These are phyloP conservation scores for Sarcodon aspratus DNA, from an alignment of 768 basidiomycete species.

Conservation along the genomic window DNA sequence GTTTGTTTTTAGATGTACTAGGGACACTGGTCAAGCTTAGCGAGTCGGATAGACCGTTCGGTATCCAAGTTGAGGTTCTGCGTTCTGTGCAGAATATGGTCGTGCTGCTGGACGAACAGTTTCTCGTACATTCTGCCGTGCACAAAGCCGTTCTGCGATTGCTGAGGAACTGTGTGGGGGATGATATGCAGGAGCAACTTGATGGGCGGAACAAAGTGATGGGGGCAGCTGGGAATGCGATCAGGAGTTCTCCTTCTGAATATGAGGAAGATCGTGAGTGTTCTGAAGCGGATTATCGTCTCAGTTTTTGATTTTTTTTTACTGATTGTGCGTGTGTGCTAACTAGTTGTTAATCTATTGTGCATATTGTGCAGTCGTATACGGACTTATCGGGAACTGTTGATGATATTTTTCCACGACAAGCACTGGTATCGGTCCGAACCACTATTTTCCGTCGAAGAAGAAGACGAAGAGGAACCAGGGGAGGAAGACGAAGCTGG, in stretches of 20 bases:
- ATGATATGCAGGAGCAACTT: constrained; percentile 79
- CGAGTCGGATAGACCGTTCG: constrained; percentile 74
- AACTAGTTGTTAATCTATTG: constrained; percentile 80
- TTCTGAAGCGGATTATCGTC: constrained; percentile 3
- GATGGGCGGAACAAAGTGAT: constrained; percentile 67
- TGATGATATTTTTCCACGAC: constrained; percentile 97
- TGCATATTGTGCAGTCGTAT: constrained; percentile 92
- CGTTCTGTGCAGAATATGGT: constrained; percentile 85
- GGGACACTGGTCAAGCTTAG: constrained; percentile 78
- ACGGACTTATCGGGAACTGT: constrained; percentile 74
- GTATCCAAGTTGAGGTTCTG: constrained; percentile 87
- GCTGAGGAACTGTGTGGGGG: constrained; percentile 82
- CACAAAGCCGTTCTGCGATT: constrained; percentile 82
- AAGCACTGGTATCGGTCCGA: constrained; percentile 80
- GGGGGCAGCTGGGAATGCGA: constrained; percentile 73
- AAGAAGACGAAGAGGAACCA: constrained; percentile 57
- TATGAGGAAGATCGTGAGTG: constrained; percentile 78
- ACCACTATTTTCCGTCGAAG: constrained; percentile 64
- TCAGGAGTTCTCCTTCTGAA: constrained; percentile 67
- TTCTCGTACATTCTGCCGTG: constrained; percentile 84
- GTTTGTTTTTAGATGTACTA: constrained; percentile 50
- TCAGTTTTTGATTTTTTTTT: constrained; percentile 1
- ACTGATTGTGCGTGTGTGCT: background rate
- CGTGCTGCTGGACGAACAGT: constrained; percentile 84
- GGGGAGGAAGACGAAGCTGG: constrained; percentile 32